phyloP scores from a whole-genome alignment of 1,139 yeast genomes.

The Hansenula anomala region DNA sequence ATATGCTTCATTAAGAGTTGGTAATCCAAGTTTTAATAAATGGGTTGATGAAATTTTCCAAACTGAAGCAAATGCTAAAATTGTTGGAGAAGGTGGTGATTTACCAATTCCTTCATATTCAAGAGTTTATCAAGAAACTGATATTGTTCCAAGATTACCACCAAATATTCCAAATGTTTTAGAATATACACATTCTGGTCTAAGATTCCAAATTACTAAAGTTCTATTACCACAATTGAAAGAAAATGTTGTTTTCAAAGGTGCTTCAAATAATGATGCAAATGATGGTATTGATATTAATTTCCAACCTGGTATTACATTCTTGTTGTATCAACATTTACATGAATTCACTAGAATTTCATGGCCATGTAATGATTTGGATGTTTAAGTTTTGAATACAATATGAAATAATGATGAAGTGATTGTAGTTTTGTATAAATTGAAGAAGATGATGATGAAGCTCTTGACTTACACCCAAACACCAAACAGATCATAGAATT shows the following conservation, averaged over 20 bases:
- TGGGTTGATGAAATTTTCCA: constrained; percentile 48
- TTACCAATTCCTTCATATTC: constrained; percentile 29
- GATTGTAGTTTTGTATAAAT: too few relatives aligned
- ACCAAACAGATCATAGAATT: too few relatives aligned
- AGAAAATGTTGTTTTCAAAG: constrained; percentile 30
- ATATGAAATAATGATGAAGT: too few relatives aligned
- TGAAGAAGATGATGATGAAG: too few relatives aligned
- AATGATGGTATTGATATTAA: constrained; percentile 8
- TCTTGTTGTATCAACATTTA: neutral
- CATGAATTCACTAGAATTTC: constrained; percentile 1
- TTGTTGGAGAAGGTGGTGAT: constrained; percentile 26
- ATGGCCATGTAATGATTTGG: constrained; percentile 2
- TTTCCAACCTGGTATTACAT: neutral
- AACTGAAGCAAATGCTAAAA: constrained; percentile 25
- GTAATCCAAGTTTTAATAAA: constrained; percentile 43
- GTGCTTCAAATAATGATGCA: constrained; percentile 16
- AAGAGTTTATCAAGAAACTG: constrained; percentile 53
- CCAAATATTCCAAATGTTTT: constrained; percentile 31
- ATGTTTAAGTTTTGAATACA: too few relatives aligned
- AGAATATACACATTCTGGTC: constrained; percentile 44
- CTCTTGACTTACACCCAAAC: too few relatives aligned
- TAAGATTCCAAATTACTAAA: constrained; percentile 43
- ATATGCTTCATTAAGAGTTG: constrained; percentile 60
- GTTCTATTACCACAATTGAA: constrained; percentile 41
- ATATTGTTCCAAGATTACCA: constrained; percentile 55